Base-by-base conservation (phyloP, 208 protist species). In the Crithidia brevicula region DNA sequence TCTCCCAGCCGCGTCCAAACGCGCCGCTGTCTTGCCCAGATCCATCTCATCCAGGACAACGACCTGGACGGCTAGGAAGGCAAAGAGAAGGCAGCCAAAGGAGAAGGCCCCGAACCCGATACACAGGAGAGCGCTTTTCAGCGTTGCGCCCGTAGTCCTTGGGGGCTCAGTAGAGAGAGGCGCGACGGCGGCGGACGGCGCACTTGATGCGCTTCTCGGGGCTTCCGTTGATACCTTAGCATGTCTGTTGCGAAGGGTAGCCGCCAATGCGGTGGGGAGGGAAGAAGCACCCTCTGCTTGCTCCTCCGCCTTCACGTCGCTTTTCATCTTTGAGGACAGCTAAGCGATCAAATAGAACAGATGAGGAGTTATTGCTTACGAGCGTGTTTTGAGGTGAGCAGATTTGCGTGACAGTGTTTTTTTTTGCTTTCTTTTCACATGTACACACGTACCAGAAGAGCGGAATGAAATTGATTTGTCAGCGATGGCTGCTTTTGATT, bases 41-140 rank as follows among this genome's bases (percentile, higher is more conserved):
- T 75, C 53, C 45, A 63, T 45, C 28, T 50, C 61, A 11, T 75
- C 61, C 4, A 69, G 20, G 16, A 33, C 43, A 15, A 58, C 20
- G 16, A 63, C 7, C 34, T 73, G 51, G 16, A 74, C 25, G 4
- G 38, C 47, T 1, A 67, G 8, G 20, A 79, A 69, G 36, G 15
- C 45, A 13, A 49, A 7, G 18, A 60, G 9, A n/a, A 65, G 30
- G 1, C 38, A 45, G 18, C 38, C n/a, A 38, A 46, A 23, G 16
- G 46, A 62, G 5, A 27, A 33, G 15, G 23, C 18, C 13, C 51
- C 34, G 25, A 58, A 4, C 10, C 28, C 50, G 13, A 63, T 10
- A 40, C 38, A 42, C 20, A 72, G 16, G 30, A 40, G 0, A 23
- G 47, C 10, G 4, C 2, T 46, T 16, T 61, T 61, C 22, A 61